Evolutionary conservation across 768 basidiomycete genomes (phyloP), one percentile per base, ranked within the genome.

Genomic region (Gloeostereum incarnatum): DNA sequence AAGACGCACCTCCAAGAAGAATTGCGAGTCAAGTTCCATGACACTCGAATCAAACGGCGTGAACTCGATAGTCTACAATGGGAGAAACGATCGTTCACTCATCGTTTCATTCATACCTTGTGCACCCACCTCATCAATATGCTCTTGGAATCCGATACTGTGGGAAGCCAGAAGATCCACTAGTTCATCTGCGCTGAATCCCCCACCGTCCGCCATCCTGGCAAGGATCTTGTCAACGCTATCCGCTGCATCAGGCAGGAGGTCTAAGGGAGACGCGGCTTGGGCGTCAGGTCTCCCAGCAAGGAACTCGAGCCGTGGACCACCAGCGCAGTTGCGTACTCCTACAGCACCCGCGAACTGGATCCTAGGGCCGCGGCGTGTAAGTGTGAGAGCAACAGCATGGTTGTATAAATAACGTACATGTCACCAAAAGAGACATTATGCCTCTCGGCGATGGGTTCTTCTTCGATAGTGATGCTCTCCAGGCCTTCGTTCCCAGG

Each of bases 291-390:
- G 46, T 16, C 58, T 51, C 11, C 59, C 59, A 38, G 56, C 30
- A 32, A 59, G 50, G 44, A 58, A 58, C 21, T 43, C 32, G 4
- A 56, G 47, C 1, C 37, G 48, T 25, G 54, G 53, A 41, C 52
- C 53, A 37, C 59, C 60, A 8, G 55, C 55, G 42, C 59, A 60
- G 43, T 54, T 51, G 22, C 35, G 44, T 14, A 55, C 39, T 20
- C 47, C 50, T 25, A 59, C 51, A 6, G 54, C 55, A 17, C 47
- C 55, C 16, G 56, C 52, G 24, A 60, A 55, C 18, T 58, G 57
- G 31, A 58, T 57, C 27, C 49, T 47, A 35, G 2, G 13, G 13
- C 18, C n/a, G 13, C 6, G 11, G 26, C 1, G 30, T 26, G 18
- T 7, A 7, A 4, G 30, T 26, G 18, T 7, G 7, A 4, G 27